A percentile compares a stretch with the other conserved stretches of the same genome.
These are phyloP conservation scores for Atalantia buxifolia DNA, from an alignment of 345 rosid genomes.

Conservation along the genomic window DNA sequence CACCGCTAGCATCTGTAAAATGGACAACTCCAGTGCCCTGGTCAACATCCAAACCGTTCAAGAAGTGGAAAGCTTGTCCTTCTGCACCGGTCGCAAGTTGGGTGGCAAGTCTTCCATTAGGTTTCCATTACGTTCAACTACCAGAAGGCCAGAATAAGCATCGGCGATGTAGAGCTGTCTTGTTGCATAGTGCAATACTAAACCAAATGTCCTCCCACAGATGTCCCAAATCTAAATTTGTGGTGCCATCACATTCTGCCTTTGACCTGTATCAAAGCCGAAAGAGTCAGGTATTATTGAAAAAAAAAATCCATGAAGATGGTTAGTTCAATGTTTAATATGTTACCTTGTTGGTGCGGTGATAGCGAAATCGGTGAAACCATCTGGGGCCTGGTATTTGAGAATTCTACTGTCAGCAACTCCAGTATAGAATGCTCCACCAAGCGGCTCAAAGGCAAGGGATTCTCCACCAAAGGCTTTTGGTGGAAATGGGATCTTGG, in stretches of 20 bases:
- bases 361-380: not conserved
- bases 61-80: not conserved
- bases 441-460: not conserved
- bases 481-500: not conserved
- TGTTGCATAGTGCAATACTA: conserved; percentile 3
- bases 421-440: not conserved
- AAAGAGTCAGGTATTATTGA: too few species aligned
- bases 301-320: too few species aligned
- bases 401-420: conserved; percentile 4
- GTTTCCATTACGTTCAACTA: conserved; percentile 7
- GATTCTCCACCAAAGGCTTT: not conserved
- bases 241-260: conserved; percentile 12
- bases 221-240: not conserved
- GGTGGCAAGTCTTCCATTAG: conserved; percentile 12
- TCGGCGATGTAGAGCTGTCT: conserved; percentile 18
- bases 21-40: too few species aligned
- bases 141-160: conserved; percentile 12
- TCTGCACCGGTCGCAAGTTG: conserved; percentile 9
- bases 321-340: too few species aligned
- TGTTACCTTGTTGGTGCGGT: not conserved
- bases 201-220: conserved; percentile 27
- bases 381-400: not conserved
- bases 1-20: too few species aligned
- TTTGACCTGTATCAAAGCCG: not conserved
- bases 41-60: too few species aligned